Percentiles rank a stretch among this genome's conserved stretches.
phyloP scores from a whole-genome alignment of 78 protist species.

The Dictyostelium firmibasis region DNA sequence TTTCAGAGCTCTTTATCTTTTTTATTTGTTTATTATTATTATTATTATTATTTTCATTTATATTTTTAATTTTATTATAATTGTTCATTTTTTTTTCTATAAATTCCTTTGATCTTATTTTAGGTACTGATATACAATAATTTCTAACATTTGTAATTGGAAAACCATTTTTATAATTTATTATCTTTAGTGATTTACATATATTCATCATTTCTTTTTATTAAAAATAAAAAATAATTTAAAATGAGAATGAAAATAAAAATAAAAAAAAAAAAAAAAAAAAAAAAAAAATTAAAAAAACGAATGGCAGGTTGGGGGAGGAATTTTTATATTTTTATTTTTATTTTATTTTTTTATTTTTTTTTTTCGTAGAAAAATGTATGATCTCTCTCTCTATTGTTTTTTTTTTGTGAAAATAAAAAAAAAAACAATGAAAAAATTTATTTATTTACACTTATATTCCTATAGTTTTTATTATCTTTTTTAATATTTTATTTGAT shows the following conservation, averaged over 20 bases:
- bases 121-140: not conserved
- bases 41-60: not conserved
- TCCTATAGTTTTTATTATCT: not conserved
- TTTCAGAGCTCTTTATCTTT: too few relatives aligned
- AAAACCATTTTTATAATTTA: not conserved
- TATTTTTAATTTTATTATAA: not conserved
- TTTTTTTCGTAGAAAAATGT: too few relatives aligned
- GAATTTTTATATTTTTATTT: too few relatives aligned
- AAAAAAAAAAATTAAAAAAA: too few relatives aligned
- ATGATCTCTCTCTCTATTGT: too few relatives aligned
- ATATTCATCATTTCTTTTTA: not conserved
- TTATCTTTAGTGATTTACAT: not conserved
- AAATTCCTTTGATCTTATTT: too few relatives aligned
- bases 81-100: not conserved
- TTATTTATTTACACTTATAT: not conserved
- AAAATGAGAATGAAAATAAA: not conserved
- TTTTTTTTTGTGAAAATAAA: too few relatives aligned
- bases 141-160: not conserved
- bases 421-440: not conserved
- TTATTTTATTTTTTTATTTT: too few relatives aligned
- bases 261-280: too few relatives aligned
- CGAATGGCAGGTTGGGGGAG: too few relatives aligned
- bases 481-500: not conserved
- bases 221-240: too few relatives aligned
- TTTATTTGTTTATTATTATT: not conserved